Percentiles rank a stretch among this genome's conserved stretches.
Evolutionary conservation across 805 yeast species (phyloP).

Genomic region (Lachancea fermentati): DNA sequence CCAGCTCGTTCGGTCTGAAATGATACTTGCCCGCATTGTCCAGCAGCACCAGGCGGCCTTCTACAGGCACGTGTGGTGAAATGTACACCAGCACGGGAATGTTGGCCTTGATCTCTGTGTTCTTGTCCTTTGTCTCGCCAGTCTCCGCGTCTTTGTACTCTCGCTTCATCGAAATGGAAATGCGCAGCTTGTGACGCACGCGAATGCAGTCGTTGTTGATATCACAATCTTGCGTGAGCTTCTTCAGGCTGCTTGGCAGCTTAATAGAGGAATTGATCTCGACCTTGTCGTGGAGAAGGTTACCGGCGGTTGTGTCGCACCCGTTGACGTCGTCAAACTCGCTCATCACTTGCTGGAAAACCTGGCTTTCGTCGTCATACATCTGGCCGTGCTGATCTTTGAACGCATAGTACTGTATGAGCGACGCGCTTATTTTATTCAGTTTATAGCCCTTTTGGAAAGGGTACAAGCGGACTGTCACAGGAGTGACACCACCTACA

Average conservation of each 20-base stretch:
- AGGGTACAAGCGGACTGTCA: constrained; percentile 69
- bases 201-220: constrained; percentile 55
- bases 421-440: constrained; percentile 58
- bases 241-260: constrained; percentile 64
- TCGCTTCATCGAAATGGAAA: constrained; percentile 55
- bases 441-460: constrained; percentile 68
- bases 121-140: constrained; percentile 66
- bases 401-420: constrained; percentile 59
- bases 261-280: constrained; percentile 52
- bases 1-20: constrained; percentile 36
- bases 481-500: constrained; percentile 68
- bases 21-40: constrained; percentile 39
- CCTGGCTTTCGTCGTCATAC: constrained; percentile 54
- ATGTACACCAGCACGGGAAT: constrained; percentile 69
- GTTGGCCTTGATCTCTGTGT: constrained; percentile 81
- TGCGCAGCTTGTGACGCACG: constrained; percentile 76
- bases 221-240: constrained; percentile 79
- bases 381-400: constrained; percentile 52
- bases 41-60: constrained; percentile 35
- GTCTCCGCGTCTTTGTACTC: constrained; percentile 2
- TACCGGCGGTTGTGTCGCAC: constrained; percentile 31
- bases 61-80: constrained; percentile 67
- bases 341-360: constrained; percentile 45
- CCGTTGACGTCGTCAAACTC: constrained; percentile 41
- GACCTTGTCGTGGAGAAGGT: constrained; percentile 48